A percentile compares a stretch with the other conserved stretches of the same genome.
Evolutionary conservation across 2,329 filamentous ascomycete genomes (phyloP).

Genomic region (Huntiella moniliformis): DNA sequence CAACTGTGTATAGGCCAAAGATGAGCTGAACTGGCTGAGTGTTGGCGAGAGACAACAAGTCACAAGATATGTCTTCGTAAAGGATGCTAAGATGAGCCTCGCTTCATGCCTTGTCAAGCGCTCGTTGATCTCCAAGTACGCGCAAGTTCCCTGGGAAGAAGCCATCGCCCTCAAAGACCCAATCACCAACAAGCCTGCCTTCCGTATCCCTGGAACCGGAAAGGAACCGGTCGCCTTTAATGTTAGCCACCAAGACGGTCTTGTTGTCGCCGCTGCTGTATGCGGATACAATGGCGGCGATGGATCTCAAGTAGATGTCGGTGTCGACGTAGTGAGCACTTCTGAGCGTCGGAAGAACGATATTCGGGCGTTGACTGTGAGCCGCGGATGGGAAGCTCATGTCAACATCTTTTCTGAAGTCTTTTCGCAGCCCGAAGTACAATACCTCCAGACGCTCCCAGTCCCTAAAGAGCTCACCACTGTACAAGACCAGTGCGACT

Average conservation of each 20-base stretch:
- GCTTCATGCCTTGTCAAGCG: slow-evolving; percentile 58
- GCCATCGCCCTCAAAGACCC: slow-evolving; percentile 36
- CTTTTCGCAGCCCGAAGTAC: slow-evolving; percentile 42
- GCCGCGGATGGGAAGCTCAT: slow-evolving; percentile 45
- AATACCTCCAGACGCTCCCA: slow-evolving; percentile 34
- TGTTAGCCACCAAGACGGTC: slow-evolving; percentile 57
- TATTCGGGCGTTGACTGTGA: slow-evolving; percentile 33
- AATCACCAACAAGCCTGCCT: slow-evolving; percentile 33
- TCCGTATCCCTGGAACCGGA: slow-evolving; percentile 26
- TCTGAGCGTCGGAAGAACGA: slow-evolving; percentile 48
- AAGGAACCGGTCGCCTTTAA: slow-evolving; percentile 46
- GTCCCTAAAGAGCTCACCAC: neutral
- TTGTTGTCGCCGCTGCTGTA: slow-evolving; percentile 48
- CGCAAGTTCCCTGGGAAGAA: slow-evolving; percentile 39
- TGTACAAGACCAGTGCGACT: slow-evolving; percentile 21
- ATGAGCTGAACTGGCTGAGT: slow-evolving; percentile 32
- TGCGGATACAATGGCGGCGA: slow-evolving; percentile 15
- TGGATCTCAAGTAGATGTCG: slow-evolving; percentile 30
- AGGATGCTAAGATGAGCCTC: slow-evolving; percentile 58
- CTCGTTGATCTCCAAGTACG: slow-evolving; percentile 41
- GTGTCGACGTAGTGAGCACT: slow-evolving; percentile 60
- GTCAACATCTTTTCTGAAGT: slow-evolving; percentile 57
- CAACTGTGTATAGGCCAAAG: slow-evolving; percentile 26
- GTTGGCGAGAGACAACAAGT: slow-evolving; percentile 36
- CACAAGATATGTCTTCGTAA: slow-evolving; percentile 43